These are phyloP conservation scores for Fusarium agapanthi DNA, from an alignment of 2,329 filamentous ascomycete species.

Conservation along the genomic window DNA sequence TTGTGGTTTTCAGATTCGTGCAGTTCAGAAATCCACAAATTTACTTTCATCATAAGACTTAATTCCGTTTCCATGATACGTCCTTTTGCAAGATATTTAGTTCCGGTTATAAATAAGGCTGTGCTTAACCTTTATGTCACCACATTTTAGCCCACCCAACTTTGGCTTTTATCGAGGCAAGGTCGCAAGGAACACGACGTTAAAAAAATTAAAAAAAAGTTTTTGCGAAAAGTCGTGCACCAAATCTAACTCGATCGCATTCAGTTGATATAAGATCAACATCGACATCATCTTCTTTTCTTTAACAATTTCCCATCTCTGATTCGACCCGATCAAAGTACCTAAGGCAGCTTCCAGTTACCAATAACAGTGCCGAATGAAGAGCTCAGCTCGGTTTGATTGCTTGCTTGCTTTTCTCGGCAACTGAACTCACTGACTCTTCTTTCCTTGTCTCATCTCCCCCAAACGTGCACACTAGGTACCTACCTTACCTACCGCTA, in stretches of 20 bases:
- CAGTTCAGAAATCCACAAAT: background rate
- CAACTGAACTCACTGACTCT: background rate
- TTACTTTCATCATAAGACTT: background rate
- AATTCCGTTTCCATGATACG: background rate
- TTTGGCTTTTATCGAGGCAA: conserved; percentile 22
- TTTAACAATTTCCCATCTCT: background rate
- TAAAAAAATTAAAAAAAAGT: conserved; percentile 12
- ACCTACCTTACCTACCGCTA: background rate
- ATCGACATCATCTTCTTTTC: conserved; percentile 2
- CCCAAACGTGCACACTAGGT: conserved; percentile 19
- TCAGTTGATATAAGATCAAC: background rate
- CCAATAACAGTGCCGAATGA: background rate
- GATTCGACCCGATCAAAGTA: background rate
- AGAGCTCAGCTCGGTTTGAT: background rate
- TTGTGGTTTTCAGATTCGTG: background rate
- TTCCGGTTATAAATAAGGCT: background rate
- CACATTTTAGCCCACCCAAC: conserved; percentile 1
- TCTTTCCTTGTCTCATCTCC: conserved; percentile 22
- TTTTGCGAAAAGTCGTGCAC: conserved; percentile 16
- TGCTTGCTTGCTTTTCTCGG: background rate
- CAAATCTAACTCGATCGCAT: conserved; percentile 1
- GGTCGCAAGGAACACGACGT: conserved; percentile 8
- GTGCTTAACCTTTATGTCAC: background rate
- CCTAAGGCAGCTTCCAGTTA: background rate
- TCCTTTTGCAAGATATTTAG: background rate